A percentile compares a stretch with the other conserved stretches of the same genome.
Conservation (phyloP, 306 rosid genomes). For the Senna tora region DNA sequence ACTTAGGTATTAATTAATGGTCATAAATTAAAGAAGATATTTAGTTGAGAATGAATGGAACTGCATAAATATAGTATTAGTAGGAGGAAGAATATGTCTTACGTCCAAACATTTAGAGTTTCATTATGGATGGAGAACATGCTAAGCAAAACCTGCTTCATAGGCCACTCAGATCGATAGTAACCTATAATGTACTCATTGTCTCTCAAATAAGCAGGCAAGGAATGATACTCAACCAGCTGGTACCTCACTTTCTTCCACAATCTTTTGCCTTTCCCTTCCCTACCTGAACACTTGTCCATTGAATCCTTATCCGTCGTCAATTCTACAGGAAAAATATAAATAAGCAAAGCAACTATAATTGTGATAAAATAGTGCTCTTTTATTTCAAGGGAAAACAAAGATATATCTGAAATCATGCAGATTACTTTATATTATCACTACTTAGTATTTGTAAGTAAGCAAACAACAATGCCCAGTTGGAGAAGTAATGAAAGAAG, state of each 20-base stretch:
- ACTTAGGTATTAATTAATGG: not conserved
- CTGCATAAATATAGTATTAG: too few relatives aligned
- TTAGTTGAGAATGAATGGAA: too few relatives aligned
- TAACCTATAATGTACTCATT: conserved; percentile 82
- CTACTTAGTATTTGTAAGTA: too few relatives aligned
- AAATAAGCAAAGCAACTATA: not conserved
- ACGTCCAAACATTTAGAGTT: conserved; percentile 99
- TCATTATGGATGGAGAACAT: conserved; percentile 89
- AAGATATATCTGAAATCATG: too few relatives aligned
- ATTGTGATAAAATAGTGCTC: not conserved
- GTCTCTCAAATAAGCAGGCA: conserved; percentile 86
- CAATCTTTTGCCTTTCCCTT: conserved; percentile 69
- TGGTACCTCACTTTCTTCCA: conserved; percentile 96
- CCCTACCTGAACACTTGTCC: conserved; percentile 49
- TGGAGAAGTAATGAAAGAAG: too few relatives aligned
- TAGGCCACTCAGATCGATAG: conserved; percentile 90
- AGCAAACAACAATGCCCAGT: too few relatives aligned
- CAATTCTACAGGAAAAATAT: not conserved
- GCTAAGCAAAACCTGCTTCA: conserved; percentile 84
- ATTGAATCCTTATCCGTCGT: conserved; percentile 41
- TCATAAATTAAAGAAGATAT: too few relatives aligned
- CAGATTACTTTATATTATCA: too few relatives aligned
- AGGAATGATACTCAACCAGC: conserved; percentile 84
- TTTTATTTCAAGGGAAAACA: not conserved
- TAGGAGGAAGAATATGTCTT: conserved; percentile 39